Evolutionary conservation across 768 basidiomycete species (phyloP).

Genomic region (Agaricus sinodeliciosus): DNA sequence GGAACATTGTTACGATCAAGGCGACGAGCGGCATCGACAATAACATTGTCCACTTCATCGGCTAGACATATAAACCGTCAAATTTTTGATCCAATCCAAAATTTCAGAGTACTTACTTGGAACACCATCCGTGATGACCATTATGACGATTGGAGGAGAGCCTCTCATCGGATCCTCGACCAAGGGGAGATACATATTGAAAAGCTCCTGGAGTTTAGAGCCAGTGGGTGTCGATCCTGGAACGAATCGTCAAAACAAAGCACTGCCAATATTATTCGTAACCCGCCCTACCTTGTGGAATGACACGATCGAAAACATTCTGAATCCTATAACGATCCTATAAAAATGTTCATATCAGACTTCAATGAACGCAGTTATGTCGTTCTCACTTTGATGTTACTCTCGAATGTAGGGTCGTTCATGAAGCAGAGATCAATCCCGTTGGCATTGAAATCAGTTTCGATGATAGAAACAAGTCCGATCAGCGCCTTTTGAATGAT

Average conservation of each 20-base stretch:
- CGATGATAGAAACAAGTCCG: conserved; percentile 7
- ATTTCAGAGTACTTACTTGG: not conserved
- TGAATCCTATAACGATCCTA: conserved; percentile 11
- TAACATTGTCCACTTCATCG: not conserved
- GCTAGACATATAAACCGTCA: not conserved
- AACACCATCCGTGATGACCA: conserved; percentile 10
- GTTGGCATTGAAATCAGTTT: not conserved
- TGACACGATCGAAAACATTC: conserved; percentile 12
- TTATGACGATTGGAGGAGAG: conserved; percentile 4
- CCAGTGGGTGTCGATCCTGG: conserved; percentile 16
- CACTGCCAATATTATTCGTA: not conserved
- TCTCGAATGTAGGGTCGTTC: conserved; percentile 5
- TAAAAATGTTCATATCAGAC: not conserved
- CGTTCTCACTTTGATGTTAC: conserved; percentile 3
- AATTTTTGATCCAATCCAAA: not conserved
- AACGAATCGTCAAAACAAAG: not conserved
- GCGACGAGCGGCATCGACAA: conserved; percentile 6
- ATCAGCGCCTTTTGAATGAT: conserved; percentile 1
- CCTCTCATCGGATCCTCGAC: conserved; percentile 10
- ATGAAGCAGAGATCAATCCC: conserved; percentile 10
- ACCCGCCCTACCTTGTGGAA: conserved; percentile 9
- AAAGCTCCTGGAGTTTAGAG: conserved; percentile 11
- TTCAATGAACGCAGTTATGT: not conserved
- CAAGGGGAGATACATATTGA: conserved; percentile 14
- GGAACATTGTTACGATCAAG: conserved; percentile 5